phyloP scores from a whole-genome alignment of 148 eudicot genomes.

The Camellia lanceoleosa region DNA sequence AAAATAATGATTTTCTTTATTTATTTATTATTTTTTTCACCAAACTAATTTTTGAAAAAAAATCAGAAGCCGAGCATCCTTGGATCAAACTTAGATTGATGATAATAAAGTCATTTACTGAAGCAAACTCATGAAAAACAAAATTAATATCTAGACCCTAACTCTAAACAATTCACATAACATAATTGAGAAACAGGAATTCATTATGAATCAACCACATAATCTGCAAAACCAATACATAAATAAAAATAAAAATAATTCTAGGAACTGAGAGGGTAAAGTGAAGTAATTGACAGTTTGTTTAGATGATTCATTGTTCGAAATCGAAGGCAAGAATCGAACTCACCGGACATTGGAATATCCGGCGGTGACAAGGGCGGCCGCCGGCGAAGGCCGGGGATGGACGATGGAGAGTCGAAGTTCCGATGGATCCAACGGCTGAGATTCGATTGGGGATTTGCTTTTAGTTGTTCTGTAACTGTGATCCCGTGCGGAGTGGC shows the following conservation, averaged over 20 bases:
- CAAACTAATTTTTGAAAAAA: no score
- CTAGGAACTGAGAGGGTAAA: not conserved
- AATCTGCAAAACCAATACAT: not conserved
- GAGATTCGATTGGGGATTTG: not conserved
- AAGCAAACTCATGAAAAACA: no score
- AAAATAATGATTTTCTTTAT: no score
- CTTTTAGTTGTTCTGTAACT: not conserved
- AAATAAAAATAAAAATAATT: no score
- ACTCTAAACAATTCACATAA: no score
- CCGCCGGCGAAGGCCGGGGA: not conserved
- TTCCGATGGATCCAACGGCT: not conserved
- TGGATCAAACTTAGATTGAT: no score
- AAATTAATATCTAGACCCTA: no score
- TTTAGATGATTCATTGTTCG: not conserved
- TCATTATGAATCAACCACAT: not conserved
- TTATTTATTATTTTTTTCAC: no score
- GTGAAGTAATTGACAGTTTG: not conserved
- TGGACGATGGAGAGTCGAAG: not conserved
- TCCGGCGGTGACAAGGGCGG: not conserved
- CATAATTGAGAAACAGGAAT: not conserved
- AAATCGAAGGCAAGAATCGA: not conserved
- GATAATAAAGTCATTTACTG: no score
- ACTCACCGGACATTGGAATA: not conserved
- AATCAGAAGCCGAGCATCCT: no score
- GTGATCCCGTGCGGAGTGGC: no score